Evolutionary conservation across 345 rosid species (phyloP).

Genomic region (Populus davidiana): DNA sequence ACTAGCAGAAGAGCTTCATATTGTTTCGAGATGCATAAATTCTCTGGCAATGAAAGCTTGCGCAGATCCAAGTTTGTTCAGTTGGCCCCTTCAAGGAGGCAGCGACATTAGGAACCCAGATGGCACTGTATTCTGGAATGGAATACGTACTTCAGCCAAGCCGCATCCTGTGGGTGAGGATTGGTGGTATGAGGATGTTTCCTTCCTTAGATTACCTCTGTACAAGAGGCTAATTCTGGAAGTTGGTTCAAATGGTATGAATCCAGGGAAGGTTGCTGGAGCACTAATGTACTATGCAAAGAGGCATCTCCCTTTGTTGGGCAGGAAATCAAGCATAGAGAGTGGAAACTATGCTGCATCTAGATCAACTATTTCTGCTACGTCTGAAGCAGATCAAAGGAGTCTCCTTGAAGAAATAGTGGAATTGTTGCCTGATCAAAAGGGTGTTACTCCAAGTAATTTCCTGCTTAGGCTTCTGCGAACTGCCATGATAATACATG

Average conservation of each 20-base stretch:
- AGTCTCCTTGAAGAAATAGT: slow-evolving; percentile 72
- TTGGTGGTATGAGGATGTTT: slow-evolving; percentile 90
- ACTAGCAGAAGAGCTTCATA: slow-evolving; percentile 69
- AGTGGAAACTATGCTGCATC: slow-evolving; percentile 25
- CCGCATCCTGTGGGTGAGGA: slow-evolving; percentile 40
- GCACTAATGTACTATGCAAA: slow-evolving; percentile 63
- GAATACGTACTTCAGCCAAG: slow-evolving; percentile 44
- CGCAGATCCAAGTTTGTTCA: slow-evolving; percentile 54
- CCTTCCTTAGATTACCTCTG: slow-evolving; percentile 48
- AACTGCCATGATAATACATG: slow-evolving; percentile 64
- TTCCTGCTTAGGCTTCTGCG: slow-evolving; percentile 80
- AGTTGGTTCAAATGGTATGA: slow-evolving; percentile 53
- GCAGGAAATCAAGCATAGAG: slow-evolving; percentile 43
- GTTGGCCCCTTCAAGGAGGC: slow-evolving; percentile 54
- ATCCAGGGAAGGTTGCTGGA: slow-evolving; percentile 52
- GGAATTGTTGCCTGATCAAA: slow-evolving; percentile 57
- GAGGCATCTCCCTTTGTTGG: slow-evolving; percentile 65
- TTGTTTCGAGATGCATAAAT: slow-evolving; percentile 71
- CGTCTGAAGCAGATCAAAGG: slow-evolving; percentile 46
- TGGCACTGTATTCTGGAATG: slow-evolving; percentile 61
- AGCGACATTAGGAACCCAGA: slow-evolving; percentile 28
- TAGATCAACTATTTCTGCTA: slow-evolving; percentile 28
- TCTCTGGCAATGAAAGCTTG: slow-evolving; percentile 82
- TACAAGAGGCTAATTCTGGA: slow-evolving; percentile 65
- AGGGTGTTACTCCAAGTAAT: slow-evolving; percentile 54